Percentiles rank a stretch among this genome's conserved stretches.
Conservation (phyloP, 306 rosid species). For the Cicer arietinum region DNA sequence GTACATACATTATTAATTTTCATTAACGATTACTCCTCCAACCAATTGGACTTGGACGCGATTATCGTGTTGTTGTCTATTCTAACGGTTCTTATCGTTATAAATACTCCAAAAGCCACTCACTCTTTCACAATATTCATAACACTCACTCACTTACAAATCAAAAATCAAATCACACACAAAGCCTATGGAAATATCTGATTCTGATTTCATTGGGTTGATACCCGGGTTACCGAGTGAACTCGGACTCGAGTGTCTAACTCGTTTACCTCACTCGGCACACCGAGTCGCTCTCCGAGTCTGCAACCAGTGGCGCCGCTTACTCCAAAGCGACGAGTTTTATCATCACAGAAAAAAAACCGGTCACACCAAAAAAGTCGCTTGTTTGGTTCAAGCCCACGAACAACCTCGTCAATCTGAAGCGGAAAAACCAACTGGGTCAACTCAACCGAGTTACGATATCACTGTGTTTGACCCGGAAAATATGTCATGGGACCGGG, state of each 20-base stretch:
- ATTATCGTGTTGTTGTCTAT: not conserved
- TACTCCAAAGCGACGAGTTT: slow-evolving; percentile 47
- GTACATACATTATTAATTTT: too few species aligned
- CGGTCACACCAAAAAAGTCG: slow-evolving; percentile 43
- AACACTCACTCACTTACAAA: not conserved
- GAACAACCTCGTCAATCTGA: not conserved
- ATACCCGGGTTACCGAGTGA: slow-evolving; percentile 52
- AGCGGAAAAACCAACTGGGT: not conserved
- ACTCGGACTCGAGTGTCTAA: slow-evolving; percentile 51
- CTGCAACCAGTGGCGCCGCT: slow-evolving; percentile 49
- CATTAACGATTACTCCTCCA: not conserved
- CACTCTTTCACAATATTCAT: not conserved
- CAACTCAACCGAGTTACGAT: slow-evolving; percentile 25
- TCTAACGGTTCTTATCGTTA: slow-evolving; percentile 3
- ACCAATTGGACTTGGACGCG: not conserved
- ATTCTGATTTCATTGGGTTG: slow-evolving; percentile 38
- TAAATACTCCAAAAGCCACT: slow-evolving; percentile 31
- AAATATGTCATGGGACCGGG: slow-evolving; percentile 40
- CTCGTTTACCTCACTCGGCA: slow-evolving; percentile 49
- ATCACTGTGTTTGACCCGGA: slow-evolving; percentile 50
- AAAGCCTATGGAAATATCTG: slow-evolving; percentile 20
- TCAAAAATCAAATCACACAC: not conserved
- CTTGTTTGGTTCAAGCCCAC: slow-evolving; percentile 51
- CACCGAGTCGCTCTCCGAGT: slow-evolving; percentile 48
- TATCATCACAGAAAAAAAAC: slow-evolving; percentile 43